Evolutionary conservation across 2,329 filamentous ascomycete genomes (phyloP).

Genomic region (Sclerotinia minor): DNA sequence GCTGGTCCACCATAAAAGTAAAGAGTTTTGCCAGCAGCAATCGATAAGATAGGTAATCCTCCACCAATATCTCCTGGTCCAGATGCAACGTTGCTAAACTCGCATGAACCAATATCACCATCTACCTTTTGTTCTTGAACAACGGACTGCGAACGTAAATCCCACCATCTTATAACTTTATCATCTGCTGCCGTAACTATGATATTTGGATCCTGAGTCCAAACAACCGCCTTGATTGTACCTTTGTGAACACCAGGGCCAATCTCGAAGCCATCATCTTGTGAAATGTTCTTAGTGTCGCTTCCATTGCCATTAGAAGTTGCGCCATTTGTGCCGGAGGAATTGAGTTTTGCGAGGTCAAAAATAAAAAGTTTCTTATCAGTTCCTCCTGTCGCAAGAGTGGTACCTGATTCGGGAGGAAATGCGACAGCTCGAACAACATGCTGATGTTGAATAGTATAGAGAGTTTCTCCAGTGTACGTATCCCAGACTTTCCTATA

Average conservation of each 20-base stretch:
- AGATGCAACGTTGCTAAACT: conserved; percentile 70
- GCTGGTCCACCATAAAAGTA: conserved; percentile 84
- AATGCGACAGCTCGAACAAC: conserved; percentile 95
- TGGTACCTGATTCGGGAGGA: conserved; percentile 74
- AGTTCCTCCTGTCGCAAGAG: conserved; percentile 88
- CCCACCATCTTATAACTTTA: conserved; percentile 92
- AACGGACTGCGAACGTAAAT: conserved; percentile 73
- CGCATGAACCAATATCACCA: conserved; percentile 86
- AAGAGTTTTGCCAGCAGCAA: conserved; percentile 90
- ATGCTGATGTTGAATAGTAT: conserved; percentile 86
- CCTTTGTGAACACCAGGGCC: conserved; percentile 79
- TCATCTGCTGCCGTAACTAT: conserved; percentile 89
- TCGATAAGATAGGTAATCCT: conserved; percentile 73
- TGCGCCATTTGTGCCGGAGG: conserved; percentile 28
- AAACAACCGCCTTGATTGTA: conserved; percentile 94
- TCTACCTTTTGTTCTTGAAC: conserved; percentile 78
- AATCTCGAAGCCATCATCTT: conserved; percentile 77
- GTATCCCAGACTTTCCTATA: conserved; percentile 96
- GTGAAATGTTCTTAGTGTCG: conserved; percentile 50
- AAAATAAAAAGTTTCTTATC: conserved; percentile 97
- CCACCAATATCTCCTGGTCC: conserved; percentile 63
- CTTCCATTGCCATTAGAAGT: conserved; percentile 41
- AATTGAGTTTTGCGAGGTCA: conserved; percentile 63
- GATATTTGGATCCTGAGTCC: conserved; percentile 84
- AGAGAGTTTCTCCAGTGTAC: conserved; percentile 84